phyloP scores from a whole-genome alignment of 2,329 filamentous ascomycete species.

The Aspergillus sp. region DNA sequence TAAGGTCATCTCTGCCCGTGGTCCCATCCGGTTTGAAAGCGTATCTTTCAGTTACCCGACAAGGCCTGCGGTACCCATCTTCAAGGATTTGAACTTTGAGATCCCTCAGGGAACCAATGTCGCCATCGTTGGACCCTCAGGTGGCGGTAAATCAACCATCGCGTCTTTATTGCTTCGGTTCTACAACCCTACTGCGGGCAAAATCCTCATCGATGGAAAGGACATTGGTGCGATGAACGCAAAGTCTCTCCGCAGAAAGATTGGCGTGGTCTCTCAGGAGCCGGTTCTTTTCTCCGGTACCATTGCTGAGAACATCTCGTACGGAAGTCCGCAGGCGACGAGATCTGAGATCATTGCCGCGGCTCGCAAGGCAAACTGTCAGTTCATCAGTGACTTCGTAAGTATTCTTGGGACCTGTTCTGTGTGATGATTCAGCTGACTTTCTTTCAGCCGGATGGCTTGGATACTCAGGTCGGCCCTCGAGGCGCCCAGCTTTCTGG shows the following conservation, averaged over 20 bases:
- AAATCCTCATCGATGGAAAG: slow-evolving; percentile 77
- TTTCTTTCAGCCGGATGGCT: slow-evolving; percentile 67
- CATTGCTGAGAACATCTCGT: slow-evolving; percentile 81
- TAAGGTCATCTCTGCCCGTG: slow-evolving; percentile 78
- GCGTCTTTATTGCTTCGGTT: slow-evolving; percentile 88
- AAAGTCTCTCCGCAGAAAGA: slow-evolving; percentile 86
- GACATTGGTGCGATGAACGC: slow-evolving; percentile 86
- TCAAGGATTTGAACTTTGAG: slow-evolving; percentile 81
- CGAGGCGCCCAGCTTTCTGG: slow-evolving; percentile 91
- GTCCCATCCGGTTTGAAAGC: slow-evolving; percentile 81
- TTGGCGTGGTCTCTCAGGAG: slow-evolving; percentile 93
- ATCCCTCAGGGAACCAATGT: slow-evolving; percentile 94
- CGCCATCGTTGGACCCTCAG: slow-evolving; percentile 92
- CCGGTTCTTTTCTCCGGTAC: slow-evolving; percentile 84
- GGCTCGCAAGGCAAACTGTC: slow-evolving; percentile 88
- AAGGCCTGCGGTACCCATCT: slow-evolving; percentile 85
- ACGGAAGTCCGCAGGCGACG: slow-evolving; percentile 77
- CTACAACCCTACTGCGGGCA: slow-evolving; percentile 76
- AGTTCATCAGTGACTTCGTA: slow-evolving; percentile 90
- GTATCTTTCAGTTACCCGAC: slow-evolving; percentile 92
- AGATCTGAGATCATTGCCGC: slow-evolving; percentile 79
- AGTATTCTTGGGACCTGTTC: slow-evolving; percentile 29
- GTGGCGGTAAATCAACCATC: slow-evolving; percentile 94
- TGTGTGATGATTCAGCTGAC: slow-evolving; percentile 11
- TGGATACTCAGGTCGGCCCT: slow-evolving; percentile 90